phyloP scores from a whole-genome alignment of 2,329 filamentous ascomycete species.

The Teratosphaeria nubilosa region DNA sequence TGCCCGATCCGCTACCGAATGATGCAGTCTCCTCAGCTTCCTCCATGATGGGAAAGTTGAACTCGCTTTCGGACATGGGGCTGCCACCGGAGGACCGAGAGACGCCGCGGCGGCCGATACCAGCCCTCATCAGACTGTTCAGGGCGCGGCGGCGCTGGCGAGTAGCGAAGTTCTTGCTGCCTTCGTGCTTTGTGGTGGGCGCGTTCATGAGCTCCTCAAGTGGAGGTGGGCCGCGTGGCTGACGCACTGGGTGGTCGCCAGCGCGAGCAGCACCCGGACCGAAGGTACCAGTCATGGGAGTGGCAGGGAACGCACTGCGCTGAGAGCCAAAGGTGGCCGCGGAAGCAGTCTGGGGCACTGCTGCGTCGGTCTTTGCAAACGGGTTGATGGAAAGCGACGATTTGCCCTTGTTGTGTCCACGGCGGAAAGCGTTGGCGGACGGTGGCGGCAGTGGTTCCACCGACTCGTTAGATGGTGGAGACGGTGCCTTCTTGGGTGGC shows the following conservation, averaged over 20 bases:
- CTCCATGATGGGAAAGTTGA: conserved; percentile 54
- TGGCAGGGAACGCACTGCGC: conserved; percentile 53
- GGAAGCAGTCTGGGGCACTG: conserved; percentile 60
- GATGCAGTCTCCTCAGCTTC: conserved; percentile 61
- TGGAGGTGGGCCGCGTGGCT: conserved; percentile 83
- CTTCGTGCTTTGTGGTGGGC: conserved; percentile 86
- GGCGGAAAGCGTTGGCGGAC: conserved; percentile 84
- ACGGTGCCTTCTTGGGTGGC: conserved; percentile 52
- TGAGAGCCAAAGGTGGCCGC: conserved; percentile 37
- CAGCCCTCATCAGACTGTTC: conserved; percentile 81
- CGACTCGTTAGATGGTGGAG: conserved; percentile 48
- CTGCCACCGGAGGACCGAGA: conserved; percentile 55
- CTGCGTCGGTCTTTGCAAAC: conserved; percentile 47
- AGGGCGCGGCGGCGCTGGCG: conserved; percentile 87
- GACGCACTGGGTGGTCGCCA: conserved; percentile 86
- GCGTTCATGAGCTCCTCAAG: conserved; percentile 83
- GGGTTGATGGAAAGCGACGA: conserved; percentile 57
- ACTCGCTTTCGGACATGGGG: conserved; percentile 73
- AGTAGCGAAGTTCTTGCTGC: conserved; percentile 92
- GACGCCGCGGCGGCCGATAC: conserved; percentile 67
- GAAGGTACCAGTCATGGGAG: conserved; percentile 74
- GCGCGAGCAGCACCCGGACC: conserved; percentile 87
- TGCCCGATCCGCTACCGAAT: conserved; percentile 29
- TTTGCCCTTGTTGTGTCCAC: conserved; percentile 87
- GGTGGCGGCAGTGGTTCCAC: conserved; percentile 70